Conservation (phyloP, 2,329 filamentous ascomycete species). For the Chaetomium olivaceum region DNA sequence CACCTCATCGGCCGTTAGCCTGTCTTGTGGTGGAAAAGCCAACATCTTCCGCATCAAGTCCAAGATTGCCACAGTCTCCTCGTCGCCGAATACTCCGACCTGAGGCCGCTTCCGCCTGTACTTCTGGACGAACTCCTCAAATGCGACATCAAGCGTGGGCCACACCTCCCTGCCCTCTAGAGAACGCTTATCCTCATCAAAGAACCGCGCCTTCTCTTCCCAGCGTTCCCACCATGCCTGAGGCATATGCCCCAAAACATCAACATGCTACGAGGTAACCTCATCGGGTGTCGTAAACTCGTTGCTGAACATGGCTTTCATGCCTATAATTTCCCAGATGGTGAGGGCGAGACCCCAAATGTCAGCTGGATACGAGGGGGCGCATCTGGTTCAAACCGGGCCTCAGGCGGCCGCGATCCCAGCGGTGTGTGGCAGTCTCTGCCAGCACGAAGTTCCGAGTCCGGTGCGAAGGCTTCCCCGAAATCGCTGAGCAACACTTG, state of each 20-base stretch:
- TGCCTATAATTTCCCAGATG: too few species aligned
- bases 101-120: not conserved
- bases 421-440: too few species aligned
- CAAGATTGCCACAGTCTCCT: not conserved
- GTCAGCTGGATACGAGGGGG: too few species aligned
- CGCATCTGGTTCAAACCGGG: too few species aligned
- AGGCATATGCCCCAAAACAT: not conserved
- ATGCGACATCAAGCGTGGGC: not conserved
- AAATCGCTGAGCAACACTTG: too few species aligned
- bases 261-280: not conserved
- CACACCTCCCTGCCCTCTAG: not conserved
- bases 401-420: too few species aligned
- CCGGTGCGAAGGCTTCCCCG: too few species aligned
- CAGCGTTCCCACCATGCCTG: too few species aligned
- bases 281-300: not conserved
- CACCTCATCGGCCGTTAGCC: not conserved
- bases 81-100: not conserved
- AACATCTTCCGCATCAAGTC: not conserved
- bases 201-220: too few species aligned
- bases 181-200: not conserved
- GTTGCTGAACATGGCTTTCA: too few species aligned
- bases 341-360: too few species aligned
- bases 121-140: not conserved
- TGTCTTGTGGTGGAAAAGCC: not conserved
- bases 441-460: too few species aligned